phyloP scores from a whole-genome alignment of 2,329 filamentous ascomycete species.

The Colletotrichum trifolii region DNA sequence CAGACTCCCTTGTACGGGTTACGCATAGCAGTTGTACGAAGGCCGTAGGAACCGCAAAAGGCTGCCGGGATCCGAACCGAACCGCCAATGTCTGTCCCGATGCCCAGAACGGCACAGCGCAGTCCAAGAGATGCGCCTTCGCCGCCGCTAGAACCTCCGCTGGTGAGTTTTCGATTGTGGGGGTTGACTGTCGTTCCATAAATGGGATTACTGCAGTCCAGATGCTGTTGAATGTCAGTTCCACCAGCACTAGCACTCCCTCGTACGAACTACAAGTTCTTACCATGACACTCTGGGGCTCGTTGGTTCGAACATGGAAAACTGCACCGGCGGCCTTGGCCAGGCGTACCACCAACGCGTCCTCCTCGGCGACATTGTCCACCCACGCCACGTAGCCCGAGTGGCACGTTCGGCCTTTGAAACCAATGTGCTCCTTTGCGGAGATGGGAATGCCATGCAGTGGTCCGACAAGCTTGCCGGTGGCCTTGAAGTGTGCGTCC shows the following conservation, averaged over 20 bases:
- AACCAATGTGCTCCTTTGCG: slow-evolving; percentile 39
- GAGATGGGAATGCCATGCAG: slow-evolving; percentile 49
- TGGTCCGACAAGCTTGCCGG: slow-evolving; percentile 58
- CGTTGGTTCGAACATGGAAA: slow-evolving; percentile 55
- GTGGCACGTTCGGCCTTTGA: slow-evolving; percentile 38
- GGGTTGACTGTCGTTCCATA: slow-evolving; percentile 53
- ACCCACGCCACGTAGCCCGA: slow-evolving; percentile 50
- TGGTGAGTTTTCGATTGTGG: slow-evolving; percentile 49
- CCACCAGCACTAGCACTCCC: accelerated
- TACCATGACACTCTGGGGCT: slow-evolving; percentile 52
- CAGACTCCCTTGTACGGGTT: slow-evolving; percentile 45
- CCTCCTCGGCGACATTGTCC: slow-evolving; percentile 47
- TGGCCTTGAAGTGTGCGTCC: slow-evolving; percentile 51
- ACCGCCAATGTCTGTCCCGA: slow-evolving; percentile 60
- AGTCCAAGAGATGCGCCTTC: slow-evolving; percentile 55
- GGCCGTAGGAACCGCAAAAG: slow-evolving; percentile 55
- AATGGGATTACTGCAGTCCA: slow-evolving; percentile 50
- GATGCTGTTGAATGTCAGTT: slow-evolving; percentile 27
- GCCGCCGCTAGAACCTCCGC: slow-evolving; percentile 56
- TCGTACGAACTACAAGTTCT: background rate
- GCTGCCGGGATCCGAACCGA: slow-evolving; percentile 56
- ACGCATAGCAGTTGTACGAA: slow-evolving; percentile 50
- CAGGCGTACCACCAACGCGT: slow-evolving; percentile 45
- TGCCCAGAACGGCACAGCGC: slow-evolving; percentile 52
- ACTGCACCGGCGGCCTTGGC: slow-evolving; percentile 50